A percentile compares a stretch with the other conserved stretches of the same genome.
Evolutionary conservation across 1,139 yeast species (phyloP).

Genomic region (Nadsonia commutata): DNA sequence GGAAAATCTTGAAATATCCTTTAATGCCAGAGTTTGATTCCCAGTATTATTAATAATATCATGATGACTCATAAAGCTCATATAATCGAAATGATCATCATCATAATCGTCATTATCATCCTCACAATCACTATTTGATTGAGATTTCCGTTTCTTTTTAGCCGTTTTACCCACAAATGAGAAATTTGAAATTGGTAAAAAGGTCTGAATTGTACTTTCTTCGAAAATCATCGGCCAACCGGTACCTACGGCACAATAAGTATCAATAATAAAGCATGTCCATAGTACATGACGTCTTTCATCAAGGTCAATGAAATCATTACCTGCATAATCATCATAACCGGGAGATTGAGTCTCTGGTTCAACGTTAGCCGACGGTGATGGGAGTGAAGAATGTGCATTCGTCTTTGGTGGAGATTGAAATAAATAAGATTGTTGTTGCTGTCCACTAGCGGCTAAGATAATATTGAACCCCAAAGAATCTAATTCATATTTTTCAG

Average conservation of each 20-base stretch:
- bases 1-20: neutral
- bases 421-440: too few relatives aligned
- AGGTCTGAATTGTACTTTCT: neutral
- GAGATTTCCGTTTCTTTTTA: neutral
- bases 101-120: neutral
- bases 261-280: neutral
- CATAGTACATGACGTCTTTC: neutral
- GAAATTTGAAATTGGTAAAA: neutral
- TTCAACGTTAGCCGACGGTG: neutral
- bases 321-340: neutral
- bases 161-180: neutral
- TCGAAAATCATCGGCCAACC: neutral
- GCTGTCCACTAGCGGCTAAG: neutral
- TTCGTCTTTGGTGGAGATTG: neutral
- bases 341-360: neutral
- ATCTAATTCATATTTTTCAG: neutral
- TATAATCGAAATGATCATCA: slow-evolving; percentile 1
- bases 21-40: neutral
- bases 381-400: neutral
- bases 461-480: neutral
- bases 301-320: neutral
- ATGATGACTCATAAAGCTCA: neutral
- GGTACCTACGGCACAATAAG: neutral
- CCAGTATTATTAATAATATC: neutral
- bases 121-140: neutral